Evolutionary conservation across 495 filamentous ascomycete species (phyloP), one percentile per base, ranked within the genome.

Genomic region (Coniosporium apollinis): DNA sequence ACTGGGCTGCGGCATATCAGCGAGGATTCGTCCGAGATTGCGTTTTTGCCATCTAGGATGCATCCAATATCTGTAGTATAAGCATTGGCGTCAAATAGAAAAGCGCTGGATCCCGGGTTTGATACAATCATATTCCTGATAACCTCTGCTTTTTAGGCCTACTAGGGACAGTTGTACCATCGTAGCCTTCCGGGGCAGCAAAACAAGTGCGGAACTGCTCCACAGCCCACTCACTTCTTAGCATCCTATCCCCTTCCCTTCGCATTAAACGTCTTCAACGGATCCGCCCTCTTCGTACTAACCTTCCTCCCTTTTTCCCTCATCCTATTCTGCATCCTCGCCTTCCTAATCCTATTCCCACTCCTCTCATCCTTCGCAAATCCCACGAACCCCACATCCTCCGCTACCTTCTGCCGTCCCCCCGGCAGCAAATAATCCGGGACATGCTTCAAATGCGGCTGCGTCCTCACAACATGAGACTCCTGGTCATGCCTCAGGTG

Each of bases 361-460:
- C 57, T 70, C n/a, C n/a, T n/a, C 17, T 36, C 38, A 14, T 61
- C 56, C 61, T 83, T 93, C 45, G 69, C 61, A 44, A 94, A 67
- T 0, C 76, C 70, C 24, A 93, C 81, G 49, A 80, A 87, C 1
- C 76, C 73, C 20, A 78, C 60, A 31, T 74, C 64, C 18, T 67
- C 65, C 16, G 61, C 61, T 8, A 69, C 68, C 25, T 83, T 53
- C 2, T 63, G 76, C 44, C 72, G 72, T 47, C 70, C 75, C 0
- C 79, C 84, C 0, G 89, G 89, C 47, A 99, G 66, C 30, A 99
- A 57, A 57, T 99, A 99, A 17, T 92, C 84, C 0, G 89, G 89
- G 2, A 99, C 82, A 60, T 96, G 85, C 57, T 82, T 92, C 38
- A 99, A 57, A 65, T 99, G 91, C 8, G 76, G 66, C 58, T 93